Conservation (phyloP, 129 eudicot genomes). For the Glebionis coronaria region DNA sequence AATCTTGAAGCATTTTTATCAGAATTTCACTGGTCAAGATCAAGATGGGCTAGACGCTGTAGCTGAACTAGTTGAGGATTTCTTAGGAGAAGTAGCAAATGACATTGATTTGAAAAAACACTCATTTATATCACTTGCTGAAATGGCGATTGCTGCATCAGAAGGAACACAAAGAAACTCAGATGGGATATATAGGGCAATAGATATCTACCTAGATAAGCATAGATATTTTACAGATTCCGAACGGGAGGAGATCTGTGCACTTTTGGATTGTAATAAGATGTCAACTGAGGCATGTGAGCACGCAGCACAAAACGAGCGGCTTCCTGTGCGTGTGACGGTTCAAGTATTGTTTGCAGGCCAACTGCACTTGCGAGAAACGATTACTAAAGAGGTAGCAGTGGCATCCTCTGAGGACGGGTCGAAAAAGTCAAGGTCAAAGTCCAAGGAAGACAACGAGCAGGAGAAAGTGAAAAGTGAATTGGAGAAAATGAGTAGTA, state of each 20-base stretch:
- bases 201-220: not conserved
- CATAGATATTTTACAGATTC: not conserved
- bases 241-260: not conserved
- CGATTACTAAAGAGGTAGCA: not conserved
- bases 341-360: slow-evolving; percentile 1
- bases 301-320: not conserved
- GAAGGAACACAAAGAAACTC: slow-evolving; percentile 7
- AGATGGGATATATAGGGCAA: not conserved
- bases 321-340: not conserved
- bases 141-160: not conserved
- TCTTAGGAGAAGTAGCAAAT: not conserved
- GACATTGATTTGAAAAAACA: not conserved
- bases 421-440: not conserved
- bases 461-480: not conserved
- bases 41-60: not conserved
- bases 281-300: not conserved
- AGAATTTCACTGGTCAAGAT: not conserved
- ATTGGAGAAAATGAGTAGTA: slow-evolving; percentile 10
- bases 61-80: not conserved
- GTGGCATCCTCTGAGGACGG: not conserved
- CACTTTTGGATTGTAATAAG: not conserved
- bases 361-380: slow-evolving; percentile 1
- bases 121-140: not conserved
- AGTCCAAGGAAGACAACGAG: not conserved
- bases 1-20: slow-evolving; percentile 23